Base-by-base conservation (phyloP, 1,284 basidiomycete genomes). In the Thecaphora thlaspeos region DNA sequence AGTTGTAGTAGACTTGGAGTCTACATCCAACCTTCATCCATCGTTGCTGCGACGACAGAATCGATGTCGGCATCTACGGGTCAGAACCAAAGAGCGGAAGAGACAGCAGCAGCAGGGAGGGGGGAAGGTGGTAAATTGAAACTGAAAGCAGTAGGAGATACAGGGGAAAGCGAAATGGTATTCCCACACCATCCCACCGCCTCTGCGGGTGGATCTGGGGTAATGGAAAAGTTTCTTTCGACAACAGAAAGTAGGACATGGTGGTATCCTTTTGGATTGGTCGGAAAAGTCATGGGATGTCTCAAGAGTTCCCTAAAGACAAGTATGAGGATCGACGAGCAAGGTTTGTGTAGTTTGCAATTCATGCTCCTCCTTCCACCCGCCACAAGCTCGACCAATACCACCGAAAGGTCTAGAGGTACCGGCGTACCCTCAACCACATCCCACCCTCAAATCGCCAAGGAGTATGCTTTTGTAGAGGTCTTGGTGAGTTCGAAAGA, bases 261-360 rank as follows among this genome's bases (percentile, higher is more conserved):
- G 44, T 61, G 67, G 57, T 70, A 70, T 37, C 47, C 59, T 30
- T 70, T 63, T 22, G 54, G 50, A 2, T 44, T 66, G 23, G 50
- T 70, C 23, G 55, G 53, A 10, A 53, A 60, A 14, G 68, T 67
- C 46, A 59, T 69, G 41, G 55, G 61, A 2, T 68, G 70, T 8
- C 50, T 69, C 3, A 61, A 57, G 10, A 54, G 57, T 9, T 72
- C 70, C 2, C 47, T 67, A 44, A 74, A 74, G 47, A 70, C 70
- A 0, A 71, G 68, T 1, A 40, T 74, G 3, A 56, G 72, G 15
- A 66, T 56, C 48, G 72, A 74, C 46, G 54, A 65, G n/a, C 50
- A 54, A 1, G 72, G 70, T 4, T 55, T 74, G 38, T 61, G 71
- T 11, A 72, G 70, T 48, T 56, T 69, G 21, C 72, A 74, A 39